A percentile compares a stretch with the other conserved stretches of the same genome.
These are phyloP conservation scores for Ceratobasidium theobromae DNA, from an alignment of 1,284 basidiomycete species.

Conservation along the genomic window DNA sequence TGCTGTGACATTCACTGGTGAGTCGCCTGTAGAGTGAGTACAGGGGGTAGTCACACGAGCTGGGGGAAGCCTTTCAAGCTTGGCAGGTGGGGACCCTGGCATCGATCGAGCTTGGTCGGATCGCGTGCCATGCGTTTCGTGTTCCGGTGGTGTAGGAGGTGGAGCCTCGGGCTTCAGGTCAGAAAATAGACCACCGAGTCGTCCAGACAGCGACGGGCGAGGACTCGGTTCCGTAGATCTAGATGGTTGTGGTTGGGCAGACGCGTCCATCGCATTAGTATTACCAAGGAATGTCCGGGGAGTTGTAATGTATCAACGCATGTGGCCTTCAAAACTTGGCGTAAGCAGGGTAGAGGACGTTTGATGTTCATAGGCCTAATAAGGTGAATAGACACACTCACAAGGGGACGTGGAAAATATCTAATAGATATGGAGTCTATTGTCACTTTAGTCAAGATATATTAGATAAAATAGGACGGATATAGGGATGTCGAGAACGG, in stretches of 20 bases:
- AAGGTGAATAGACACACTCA: too few species aligned
- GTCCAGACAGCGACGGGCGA: conserved; percentile 11
- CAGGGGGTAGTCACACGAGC: conserved; percentile 29
- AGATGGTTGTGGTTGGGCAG: not conserved
- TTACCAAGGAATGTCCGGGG: not conserved
- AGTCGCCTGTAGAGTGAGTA: not conserved
- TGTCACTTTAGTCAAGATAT: not conserved
- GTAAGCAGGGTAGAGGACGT: not conserved
- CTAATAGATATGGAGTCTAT: too few species aligned
- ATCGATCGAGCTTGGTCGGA: too few species aligned
- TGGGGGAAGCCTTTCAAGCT: conserved; percentile 1
- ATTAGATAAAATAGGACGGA: not conserved
- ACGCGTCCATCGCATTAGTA: not conserved
- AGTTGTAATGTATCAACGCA: not conserved
- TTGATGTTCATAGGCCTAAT: too few species aligned
- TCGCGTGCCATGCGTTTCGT: too few species aligned
- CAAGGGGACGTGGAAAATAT: too few species aligned
- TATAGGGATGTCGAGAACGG: not conserved
- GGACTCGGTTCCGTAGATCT: conserved; percentile 21
- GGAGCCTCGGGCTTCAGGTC: conserved; percentile 3
- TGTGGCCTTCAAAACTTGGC: not conserved
- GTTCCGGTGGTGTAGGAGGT: not conserved
- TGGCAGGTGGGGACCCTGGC: not conserved
- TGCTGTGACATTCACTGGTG: not conserved
- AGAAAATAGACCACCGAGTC: conserved; percentile 10